These are phyloP conservation scores for Rosa chinensis DNA, from an alignment of 306 rosid genomes.

Conservation along the genomic window DNA sequence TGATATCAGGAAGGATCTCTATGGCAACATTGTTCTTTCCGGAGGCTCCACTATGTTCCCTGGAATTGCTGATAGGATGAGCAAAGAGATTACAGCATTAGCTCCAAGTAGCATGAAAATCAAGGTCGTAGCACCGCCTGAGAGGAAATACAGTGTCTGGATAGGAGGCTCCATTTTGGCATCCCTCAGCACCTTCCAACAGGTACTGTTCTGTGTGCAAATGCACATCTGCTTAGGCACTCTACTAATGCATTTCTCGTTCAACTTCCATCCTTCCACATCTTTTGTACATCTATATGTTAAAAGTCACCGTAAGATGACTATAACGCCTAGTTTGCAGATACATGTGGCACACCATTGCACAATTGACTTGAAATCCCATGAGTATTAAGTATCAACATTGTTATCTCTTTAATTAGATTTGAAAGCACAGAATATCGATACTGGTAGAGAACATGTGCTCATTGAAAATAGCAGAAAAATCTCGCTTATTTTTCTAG, in stretches of 20 bases:
- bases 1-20: slow-evolving; percentile 94
- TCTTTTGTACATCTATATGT: background rate
- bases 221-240: background rate
- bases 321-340: background rate
- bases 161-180: slow-evolving; percentile 98
- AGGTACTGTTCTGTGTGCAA: slow-evolving; percentile 44
- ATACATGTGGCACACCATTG: background rate
- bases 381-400: background rate
- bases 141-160: slow-evolving; percentile 97
- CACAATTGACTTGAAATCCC: background rate
- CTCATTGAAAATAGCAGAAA: background rate
- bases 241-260: background rate
- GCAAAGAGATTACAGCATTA: slow-evolving; percentile 91
- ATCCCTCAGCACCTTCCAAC: slow-evolving; percentile 99
- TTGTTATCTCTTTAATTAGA: background rate
- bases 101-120: slow-evolving; percentile 98
- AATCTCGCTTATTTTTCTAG: background rate
- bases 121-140: slow-evolving; percentile 96
- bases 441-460: background rate
- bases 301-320: background rate
- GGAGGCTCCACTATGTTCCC: slow-evolving; percentile 98
- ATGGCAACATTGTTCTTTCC: slow-evolving; percentile 89
- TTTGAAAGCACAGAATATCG: background rate
- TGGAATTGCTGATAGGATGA: slow-evolving; percentile 98
- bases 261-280: background rate